Base-by-base conservation (phyloP, 805 yeast species). In the Pichia eremophila region DNA sequence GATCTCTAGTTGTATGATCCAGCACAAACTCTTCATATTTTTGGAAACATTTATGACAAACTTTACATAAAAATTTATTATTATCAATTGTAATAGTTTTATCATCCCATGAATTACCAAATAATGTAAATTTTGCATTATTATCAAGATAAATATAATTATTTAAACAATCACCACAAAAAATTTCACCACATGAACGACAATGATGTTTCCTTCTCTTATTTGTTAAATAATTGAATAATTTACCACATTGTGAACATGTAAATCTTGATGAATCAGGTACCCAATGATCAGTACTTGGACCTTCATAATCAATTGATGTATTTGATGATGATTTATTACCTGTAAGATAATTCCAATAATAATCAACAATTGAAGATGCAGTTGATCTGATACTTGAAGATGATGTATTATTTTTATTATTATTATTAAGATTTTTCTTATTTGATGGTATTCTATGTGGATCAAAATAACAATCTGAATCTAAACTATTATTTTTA, bases 221-320 rank as follows among this genome's bases (percentile, higher is more conserved):
- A 90, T 76, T 62, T 76, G 96, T 69, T 80, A 83, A 56, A 81
- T 58, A 81, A 36, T 89, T 82, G 67, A 91, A 90, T 17, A 71
- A 60, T 57, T 74, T 77, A 45, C 73, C 68, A 66, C 98, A 91
- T 27, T 74, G 72, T 14, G 77, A 73, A 63, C 98, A 91, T 44
- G 75, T 71, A 43, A 70, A 63, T 36, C 85, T 77, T 19, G 77
- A 61, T 41, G 74, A 74, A 64, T 91, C 95, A 27, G 86, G 79
- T 45, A 81, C 70, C 93, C 93, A 85, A 58, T 84, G 91, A 9
- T 66, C 68, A 43, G 78, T 68, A 0, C 84, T 75, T 3, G 85
- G 85, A 8, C 61, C 65, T 4, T 45, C 44, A 22, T 25, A 14
- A 14, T 46, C n/a, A 31, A 19, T 37, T 52, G 56, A 4, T 43